Base-by-base conservation (phyloP, 192 early-diverging fungal genomes). In the Gaertneriomyces semiglobifer region DNA sequence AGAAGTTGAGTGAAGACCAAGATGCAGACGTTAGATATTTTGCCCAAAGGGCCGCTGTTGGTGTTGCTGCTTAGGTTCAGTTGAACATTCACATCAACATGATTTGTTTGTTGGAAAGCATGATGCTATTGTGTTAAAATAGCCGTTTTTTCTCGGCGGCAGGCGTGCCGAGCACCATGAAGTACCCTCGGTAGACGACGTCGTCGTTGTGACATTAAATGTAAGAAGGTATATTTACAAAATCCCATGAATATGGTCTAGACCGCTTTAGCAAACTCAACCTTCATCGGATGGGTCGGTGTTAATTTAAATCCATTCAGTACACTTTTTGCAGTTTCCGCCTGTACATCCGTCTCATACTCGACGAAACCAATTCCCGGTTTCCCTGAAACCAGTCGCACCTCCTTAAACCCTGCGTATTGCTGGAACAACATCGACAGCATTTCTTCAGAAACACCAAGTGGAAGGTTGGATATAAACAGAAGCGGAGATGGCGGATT, bases 1-100 rank as follows among this genome's bases (percentile, higher is more conserved):
- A 74, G 54, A 94, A 89, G 61, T 81, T 99, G 55, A 82, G 85
- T 51, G 88, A 92, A 71, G 97, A 99, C 74, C 63, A 80, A 14
- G 98, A 99, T 69, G 86, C 84, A 7, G 98, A 99, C 71, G 98
- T 99, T 39, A 86, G 92, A 62, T 99, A 83, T 78, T 99, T 88
- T 81, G 93, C 94, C 9, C 82, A 88, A 47, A 80, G 87, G 64
- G 92, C 95, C 5, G 44, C 60, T 18, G 57, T 45, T 2, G 60
- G 25, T 33, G 25, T 33, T 33, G 25, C 25, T 33, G 25, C 25
- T 33, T 33, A 33, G 25, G 25, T 33, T 33, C 25, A 33, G 25
- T 33, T 33, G 25, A 33, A 33, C 25, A 33, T 33, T 33, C 25
- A 33, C 25, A 33, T 2, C 25, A 33, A 33, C 2, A 33, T 33